Evolutionary conservation across 306 rosid genomes (phyloP).

Genomic region (Canavalia ensiformis): DNA sequence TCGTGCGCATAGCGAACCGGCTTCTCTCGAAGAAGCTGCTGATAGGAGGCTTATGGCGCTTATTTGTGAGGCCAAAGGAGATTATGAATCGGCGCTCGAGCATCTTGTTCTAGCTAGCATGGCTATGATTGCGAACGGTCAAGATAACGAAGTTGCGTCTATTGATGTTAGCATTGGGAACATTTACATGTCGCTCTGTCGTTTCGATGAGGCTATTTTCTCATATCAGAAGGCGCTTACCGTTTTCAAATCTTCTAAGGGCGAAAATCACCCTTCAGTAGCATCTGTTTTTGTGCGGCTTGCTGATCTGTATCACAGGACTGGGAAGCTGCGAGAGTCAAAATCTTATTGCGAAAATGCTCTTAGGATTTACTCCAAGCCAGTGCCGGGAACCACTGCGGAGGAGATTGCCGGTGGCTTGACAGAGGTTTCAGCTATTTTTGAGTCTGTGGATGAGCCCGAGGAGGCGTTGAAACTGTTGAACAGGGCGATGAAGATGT

Average conservation of each 20-base stretch:
- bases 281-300: conserved; percentile 94
- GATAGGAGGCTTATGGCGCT: conserved; percentile 95
- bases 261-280: conserved; percentile 93
- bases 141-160: conserved; percentile 90
- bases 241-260: conserved; percentile 86
- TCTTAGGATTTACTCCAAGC: conserved; percentile 86
- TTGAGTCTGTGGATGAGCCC: conserved; percentile 94
- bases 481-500: conserved; percentile 82
- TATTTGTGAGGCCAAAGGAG: conserved; percentile 90
- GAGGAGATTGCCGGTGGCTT: conserved; percentile 94
- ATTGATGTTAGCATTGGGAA: conserved; percentile 98
- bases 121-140: conserved; percentile 97
- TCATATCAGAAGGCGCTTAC: conserved; percentile 99
- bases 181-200: conserved; percentile 92
- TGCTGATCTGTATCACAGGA: conserved; percentile 94
- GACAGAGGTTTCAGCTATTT: conserved; percentile 94
- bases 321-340: conserved; percentile 96
- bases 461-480: conserved; percentile 93
- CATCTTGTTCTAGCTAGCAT: conserved; percentile 98
- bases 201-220: conserved; percentile 95
- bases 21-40: conserved; percentile 97
- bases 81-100: conserved; percentile 88
- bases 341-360: conserved; percentile 97
- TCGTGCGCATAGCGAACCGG: conserved; percentile 91
- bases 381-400: conserved; percentile 92